Evolutionary conservation across 2,329 filamentous ascomycete species (phyloP).

Genomic region (Xylariaceae sp.): DNA sequence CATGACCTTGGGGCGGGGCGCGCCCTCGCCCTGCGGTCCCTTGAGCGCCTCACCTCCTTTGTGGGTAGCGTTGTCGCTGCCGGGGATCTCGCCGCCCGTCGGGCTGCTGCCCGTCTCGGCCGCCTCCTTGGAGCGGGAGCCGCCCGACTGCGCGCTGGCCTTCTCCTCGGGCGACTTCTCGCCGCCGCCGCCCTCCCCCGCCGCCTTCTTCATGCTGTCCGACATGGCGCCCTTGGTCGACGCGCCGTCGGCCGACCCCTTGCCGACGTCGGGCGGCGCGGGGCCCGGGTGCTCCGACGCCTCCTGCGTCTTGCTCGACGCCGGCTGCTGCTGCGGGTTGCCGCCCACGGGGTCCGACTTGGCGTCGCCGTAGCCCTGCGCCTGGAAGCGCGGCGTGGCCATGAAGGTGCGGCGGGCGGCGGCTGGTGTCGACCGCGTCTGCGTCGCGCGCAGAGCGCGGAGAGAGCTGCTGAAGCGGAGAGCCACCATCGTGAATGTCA

Average conservation of each 20-base stretch:
- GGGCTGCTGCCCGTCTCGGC: conserved; percentile 28
- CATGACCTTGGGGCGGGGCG: conserved; percentile 43
- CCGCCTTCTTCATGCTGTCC: conserved; percentile 16
- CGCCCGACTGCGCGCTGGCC: conserved; percentile 31
- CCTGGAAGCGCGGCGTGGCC: conserved; percentile 11
- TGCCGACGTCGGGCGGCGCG: conserved; percentile 29
- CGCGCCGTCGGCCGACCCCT: conserved; percentile 29
- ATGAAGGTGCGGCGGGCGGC: conserved; percentile 17
- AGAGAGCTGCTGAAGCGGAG: conserved; percentile 20
- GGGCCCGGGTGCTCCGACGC: conserved; percentile 36
- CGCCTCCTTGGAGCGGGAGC: conserved; percentile 31
- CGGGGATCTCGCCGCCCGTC: conserved; percentile 20
- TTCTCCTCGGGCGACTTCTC: conserved; percentile 22
- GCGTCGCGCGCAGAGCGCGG: conserved; percentile 14
- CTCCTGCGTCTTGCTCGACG: conserved; percentile 23
- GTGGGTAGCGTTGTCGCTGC: conserved; percentile 20
- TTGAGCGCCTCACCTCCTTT: conserved; percentile 26
- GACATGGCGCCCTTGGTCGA: conserved; percentile 26
- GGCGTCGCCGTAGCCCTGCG: conserved; percentile 33
- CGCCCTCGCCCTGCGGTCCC: conserved; percentile 21
- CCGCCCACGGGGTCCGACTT: conserved; percentile 29
- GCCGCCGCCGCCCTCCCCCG: too few relatives aligned
- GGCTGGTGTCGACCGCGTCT: conserved; percentile 14
- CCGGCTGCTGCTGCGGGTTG: conserved; percentile 29
- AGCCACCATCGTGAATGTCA: conserved; percentile 17